Percentiles rank a stretch among this genome's conserved stretches.
Conservation (phyloP, 2,329 filamentous ascomycete genomes). For the Scleromitrula shiraiana region DNA sequence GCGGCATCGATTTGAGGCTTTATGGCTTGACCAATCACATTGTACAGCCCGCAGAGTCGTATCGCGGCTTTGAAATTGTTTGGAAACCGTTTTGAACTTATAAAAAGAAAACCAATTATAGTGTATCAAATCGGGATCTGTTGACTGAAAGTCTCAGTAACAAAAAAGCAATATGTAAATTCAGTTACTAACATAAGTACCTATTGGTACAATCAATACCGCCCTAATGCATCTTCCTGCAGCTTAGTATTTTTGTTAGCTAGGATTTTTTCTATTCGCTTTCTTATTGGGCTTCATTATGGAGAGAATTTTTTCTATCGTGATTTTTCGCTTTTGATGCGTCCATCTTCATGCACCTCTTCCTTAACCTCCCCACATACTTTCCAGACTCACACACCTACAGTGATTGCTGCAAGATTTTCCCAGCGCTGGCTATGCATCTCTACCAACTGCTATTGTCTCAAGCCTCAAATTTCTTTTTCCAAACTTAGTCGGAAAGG, state of each 20-base stretch:
- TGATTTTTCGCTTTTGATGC: conserved; percentile 9
- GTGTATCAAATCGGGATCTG: not conserved
- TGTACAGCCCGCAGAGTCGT: conserved; percentile 7
- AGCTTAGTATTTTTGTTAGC: conserved; percentile 14
- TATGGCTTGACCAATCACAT: conserved; percentile 16
- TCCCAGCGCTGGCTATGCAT: conserved; percentile 29
- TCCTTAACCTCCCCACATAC: conserved; percentile 12
- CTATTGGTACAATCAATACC: conserved; percentile 13
- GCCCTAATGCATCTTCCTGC: conserved; percentile 18
- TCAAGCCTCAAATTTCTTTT: conserved; percentile 25
- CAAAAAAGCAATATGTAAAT: conserved; percentile 2
- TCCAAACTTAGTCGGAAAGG: conserved; percentile 21
- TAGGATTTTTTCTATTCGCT: not conserved
- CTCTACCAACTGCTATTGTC: conserved; percentile 24
- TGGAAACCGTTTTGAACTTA: not conserved
- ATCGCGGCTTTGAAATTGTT: too few relatives aligned
- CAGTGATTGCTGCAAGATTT: conserved; percentile 20
- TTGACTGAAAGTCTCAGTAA: conserved; percentile 12
- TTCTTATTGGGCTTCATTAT: conserved; percentile 7
- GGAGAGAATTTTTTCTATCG: conserved; percentile 11
- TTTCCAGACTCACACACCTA: conserved; percentile 12
- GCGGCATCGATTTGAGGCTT: conserved; percentile 14
- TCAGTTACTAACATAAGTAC: conserved; percentile 12
- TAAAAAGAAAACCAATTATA: conserved; percentile 14
- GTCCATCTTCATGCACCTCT: conserved; percentile 6